Evolutionary conservation across 352 stramenopile genomes (phyloP), one percentile per base, ranked within the genome.

Genomic region (Globisporangium megalacanthum): DNA sequence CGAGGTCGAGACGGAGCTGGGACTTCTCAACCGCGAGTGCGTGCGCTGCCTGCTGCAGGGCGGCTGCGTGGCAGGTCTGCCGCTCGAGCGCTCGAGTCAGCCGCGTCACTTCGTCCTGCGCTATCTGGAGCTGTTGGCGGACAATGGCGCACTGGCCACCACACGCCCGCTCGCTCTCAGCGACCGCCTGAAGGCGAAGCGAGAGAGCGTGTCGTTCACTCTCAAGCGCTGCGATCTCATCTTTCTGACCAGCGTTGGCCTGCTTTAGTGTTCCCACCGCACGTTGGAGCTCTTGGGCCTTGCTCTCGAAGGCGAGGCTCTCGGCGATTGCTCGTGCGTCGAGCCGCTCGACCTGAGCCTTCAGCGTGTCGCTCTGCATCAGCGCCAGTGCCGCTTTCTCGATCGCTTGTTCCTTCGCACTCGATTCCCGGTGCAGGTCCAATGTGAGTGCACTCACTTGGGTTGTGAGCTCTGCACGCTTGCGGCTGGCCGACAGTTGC

Each of bases 381-480:
- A 85, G 58, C 17, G 71, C 64, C 37, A 66, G 53, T 0, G 69
- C 77, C 0, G 73, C 73, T 53, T 66, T 73, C 19, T 84, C 71
- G 20, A 88, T 54, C 1, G 75, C 70, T 14, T 79, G 62, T 10
- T 66, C 56, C 35, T 66, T 77, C 2, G 61, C 60, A 11, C 25
- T 10, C 11, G 44, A 20, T 31, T 77, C 72, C 1, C 48, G 61
- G 3, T 48, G 37, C 13, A 79, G 47, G 22, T 71, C 49, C 5
- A 44, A 45, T 1, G n/a, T 39, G 13, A 80, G 59, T 1, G 35
- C n/a, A 10, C 56, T 44, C 11, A 62, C 47, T 14, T 66, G 56
- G 0, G 49, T 33, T 8, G 65, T 62, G 17, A 72, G 17, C 0
- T 58, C 49, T 9, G 49, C 4, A 1, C 60, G 25, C 1, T 42